Conservation (phyloP, 495 filamentous ascomycete genomes). For the Umbilicaria muhlenbergii region DNA sequence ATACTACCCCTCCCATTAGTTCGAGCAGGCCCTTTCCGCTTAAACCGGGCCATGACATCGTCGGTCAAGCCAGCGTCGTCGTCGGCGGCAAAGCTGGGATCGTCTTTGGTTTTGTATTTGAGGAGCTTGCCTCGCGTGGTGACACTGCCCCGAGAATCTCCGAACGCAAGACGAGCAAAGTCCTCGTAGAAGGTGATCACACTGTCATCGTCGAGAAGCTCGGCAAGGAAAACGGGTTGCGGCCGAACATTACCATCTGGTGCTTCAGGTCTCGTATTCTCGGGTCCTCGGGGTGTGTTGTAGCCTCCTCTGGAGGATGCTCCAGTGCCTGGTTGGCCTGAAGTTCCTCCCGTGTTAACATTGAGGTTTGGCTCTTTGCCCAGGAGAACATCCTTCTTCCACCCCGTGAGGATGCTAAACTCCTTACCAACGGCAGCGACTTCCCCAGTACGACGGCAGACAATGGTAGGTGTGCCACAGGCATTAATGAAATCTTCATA, state of each 20-base stretch:
- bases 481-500: constrained; percentile 84
- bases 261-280: constrained; percentile 11
- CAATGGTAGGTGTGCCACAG: constrained; percentile 76
- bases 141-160: constrained; percentile 68
- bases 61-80: constrained; percentile 5
- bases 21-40: constrained; percentile 26
- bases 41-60: constrained; percentile 11
- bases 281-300: constrained; percentile 30
- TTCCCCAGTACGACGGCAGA: constrained; percentile 84
- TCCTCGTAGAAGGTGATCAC: constrained; percentile 94
- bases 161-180: constrained; percentile 81
- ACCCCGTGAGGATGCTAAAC: constrained; percentile 85
- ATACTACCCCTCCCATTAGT: constrained; percentile 39
- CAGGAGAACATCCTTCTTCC: constrained; percentile 79
- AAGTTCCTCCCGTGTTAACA: constrained; percentile 47
- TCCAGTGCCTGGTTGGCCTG: constrained; percentile 10
- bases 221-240: constrained; percentile 76
- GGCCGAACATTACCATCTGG: constrained; percentile 21
- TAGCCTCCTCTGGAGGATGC: constrained; percentile 28
- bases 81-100: constrained; percentile 23
- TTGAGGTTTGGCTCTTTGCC: constrained; percentile 84
- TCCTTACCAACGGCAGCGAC: constrained; percentile 87
- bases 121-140: constrained; percentile 73
- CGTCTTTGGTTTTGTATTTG: constrained; percentile 72
- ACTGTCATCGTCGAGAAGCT: constrained; percentile 84